phyloP scores from a whole-genome alignment of 1,284 basidiomycete species.

The Puccinia horiana region DNA sequence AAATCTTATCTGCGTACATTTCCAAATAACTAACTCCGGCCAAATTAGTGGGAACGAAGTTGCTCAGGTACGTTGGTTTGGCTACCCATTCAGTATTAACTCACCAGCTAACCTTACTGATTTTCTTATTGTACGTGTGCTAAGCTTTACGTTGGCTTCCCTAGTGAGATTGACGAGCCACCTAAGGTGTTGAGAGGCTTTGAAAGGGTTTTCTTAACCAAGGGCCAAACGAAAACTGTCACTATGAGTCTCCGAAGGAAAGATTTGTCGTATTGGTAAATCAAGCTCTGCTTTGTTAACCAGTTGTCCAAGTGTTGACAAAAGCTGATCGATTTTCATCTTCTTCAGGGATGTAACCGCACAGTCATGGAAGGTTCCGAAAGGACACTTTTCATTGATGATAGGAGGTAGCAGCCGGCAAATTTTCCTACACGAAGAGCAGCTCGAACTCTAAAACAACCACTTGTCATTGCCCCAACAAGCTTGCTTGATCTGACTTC shows the following conservation, averaged over 20 bases:
- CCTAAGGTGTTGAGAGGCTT: slow-evolving; percentile 54
- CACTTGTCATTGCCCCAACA: neutral
- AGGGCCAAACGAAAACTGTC: slow-evolving; percentile 52
- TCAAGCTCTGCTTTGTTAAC: neutral
- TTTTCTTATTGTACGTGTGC: neutral
- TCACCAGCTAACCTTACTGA: neutral
- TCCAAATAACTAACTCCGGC: slow-evolving; percentile 34
- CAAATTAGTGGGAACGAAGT: slow-evolving; percentile 24
- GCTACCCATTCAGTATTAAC: neutral
- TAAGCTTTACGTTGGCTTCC: slow-evolving; percentile 43
- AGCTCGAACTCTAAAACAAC: neutral
- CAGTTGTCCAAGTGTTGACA: neutral
- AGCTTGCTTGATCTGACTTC: neutral
- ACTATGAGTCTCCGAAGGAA: slow-evolving; percentile 36
- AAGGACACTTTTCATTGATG: slow-evolving; percentile 32
- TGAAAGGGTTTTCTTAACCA: slow-evolving; percentile 51
- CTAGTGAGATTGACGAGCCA: slow-evolving; percentile 46
- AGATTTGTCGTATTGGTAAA: slow-evolving; percentile 41
- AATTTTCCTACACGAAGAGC: slow-evolving; percentile 6
- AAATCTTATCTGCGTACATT: neutral
- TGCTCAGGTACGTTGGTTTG: slow-evolving; percentile 21
- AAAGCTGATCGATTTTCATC: neutral
- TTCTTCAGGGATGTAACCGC: slow-evolving; percentile 37
- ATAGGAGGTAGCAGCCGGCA: slow-evolving; percentile 45
- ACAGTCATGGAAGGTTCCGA: slow-evolving; percentile 42